phyloP scores from a whole-genome alignment of 352 stramenopile species.

The Pythium myriotylum region DNA sequence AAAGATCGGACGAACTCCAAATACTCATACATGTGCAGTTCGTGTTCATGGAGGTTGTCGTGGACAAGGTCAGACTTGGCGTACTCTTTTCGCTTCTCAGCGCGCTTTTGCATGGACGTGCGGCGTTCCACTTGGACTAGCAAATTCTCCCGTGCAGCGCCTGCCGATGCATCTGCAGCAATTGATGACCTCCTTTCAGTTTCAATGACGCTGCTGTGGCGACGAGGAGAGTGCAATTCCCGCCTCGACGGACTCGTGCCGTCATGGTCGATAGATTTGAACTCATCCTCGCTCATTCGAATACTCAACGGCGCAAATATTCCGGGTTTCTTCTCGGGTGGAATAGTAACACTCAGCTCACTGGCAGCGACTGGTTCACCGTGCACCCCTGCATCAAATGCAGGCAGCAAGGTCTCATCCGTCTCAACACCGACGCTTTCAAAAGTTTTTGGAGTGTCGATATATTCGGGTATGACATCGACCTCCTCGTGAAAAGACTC shows the following conservation, averaged over 20 bases:
- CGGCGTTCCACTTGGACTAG: constrained; percentile 41
- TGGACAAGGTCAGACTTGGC: constrained; percentile 61
- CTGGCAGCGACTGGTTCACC: too few relatives aligned
- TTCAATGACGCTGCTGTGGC: background rate
- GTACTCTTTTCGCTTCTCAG: constrained; percentile 47
- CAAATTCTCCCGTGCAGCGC: constrained; percentile 5
- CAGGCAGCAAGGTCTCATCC: constrained; percentile 27
- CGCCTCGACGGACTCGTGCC: background rate
- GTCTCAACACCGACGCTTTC: constrained; percentile 55
- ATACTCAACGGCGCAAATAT: constrained; percentile 19
- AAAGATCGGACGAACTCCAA: constrained; percentile 70
- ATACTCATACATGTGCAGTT: constrained; percentile 72
- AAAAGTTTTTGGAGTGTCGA: constrained; percentile 34
- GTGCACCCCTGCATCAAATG: too few relatives aligned
- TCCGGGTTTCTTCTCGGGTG: constrained; percentile 13
- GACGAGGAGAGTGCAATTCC: background rate
- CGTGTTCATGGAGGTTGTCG: constrained; percentile 62
- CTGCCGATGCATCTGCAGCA: constrained; percentile 5
- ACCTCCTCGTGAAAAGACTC: constrained; percentile 36
- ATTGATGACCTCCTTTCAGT: constrained; percentile 4
- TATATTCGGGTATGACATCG: constrained; percentile 7
- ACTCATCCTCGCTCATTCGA: background rate
- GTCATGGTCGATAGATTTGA: background rate
- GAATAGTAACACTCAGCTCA: constrained; percentile 13
- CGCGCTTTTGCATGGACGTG: constrained; percentile 46